Evolutionary conservation across 2,329 filamentous ascomycete genomes (phyloP).

Genomic region (Pseudocercospora cruenta): DNA sequence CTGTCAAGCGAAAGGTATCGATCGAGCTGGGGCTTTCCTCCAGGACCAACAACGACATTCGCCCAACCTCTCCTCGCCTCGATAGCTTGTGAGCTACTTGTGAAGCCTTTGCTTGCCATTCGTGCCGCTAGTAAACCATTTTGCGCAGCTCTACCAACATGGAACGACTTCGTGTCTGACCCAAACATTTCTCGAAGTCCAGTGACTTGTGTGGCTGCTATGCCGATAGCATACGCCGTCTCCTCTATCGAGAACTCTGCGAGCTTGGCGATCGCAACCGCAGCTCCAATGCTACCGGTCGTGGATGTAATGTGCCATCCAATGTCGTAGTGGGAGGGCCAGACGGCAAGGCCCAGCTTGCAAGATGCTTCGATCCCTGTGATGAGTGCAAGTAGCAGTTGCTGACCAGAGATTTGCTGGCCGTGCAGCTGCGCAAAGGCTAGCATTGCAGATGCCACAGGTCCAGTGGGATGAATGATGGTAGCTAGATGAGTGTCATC

Average conservation of each 20-base stretch:
- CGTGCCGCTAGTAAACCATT: conserved; percentile 54
- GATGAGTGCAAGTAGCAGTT: conserved; percentile 57
- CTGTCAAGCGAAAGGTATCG: conserved; percentile 41
- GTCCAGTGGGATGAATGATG: conserved; percentile 59
- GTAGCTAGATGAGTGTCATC: conserved; percentile 61
- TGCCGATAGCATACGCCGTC: conserved; percentile 56
- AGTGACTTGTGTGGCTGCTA: conserved; percentile 58
- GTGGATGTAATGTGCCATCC: conserved; percentile 62
- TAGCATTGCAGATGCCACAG: conserved; percentile 55
- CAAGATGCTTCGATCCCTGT: conserved; percentile 58
- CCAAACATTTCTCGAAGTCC: conserved; percentile 61
- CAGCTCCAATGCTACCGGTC: conserved; percentile 57
- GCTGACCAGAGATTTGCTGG: conserved; percentile 47
- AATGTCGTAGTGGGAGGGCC: conserved; percentile 58
- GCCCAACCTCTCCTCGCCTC: conserved; percentile 60
- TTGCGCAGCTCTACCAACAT: conserved; percentile 58
- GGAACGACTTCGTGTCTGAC: conserved; percentile 60
- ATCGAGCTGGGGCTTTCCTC: conserved; percentile 43
- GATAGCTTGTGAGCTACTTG: conserved; percentile 49
- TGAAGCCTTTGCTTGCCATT: conserved; percentile 55
- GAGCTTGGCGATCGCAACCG: conserved; percentile 56
- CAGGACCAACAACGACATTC: conserved; percentile 51
- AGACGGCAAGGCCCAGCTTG: conserved; percentile 57
- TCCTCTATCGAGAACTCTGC: conserved; percentile 45
- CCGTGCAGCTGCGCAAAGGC: conserved; percentile 48